Evolutionary conservation across 75 land plant species (phyloP), one percentile per base, ranked within the genome.

Genomic region (Cupressus sempervirens): DNA sequence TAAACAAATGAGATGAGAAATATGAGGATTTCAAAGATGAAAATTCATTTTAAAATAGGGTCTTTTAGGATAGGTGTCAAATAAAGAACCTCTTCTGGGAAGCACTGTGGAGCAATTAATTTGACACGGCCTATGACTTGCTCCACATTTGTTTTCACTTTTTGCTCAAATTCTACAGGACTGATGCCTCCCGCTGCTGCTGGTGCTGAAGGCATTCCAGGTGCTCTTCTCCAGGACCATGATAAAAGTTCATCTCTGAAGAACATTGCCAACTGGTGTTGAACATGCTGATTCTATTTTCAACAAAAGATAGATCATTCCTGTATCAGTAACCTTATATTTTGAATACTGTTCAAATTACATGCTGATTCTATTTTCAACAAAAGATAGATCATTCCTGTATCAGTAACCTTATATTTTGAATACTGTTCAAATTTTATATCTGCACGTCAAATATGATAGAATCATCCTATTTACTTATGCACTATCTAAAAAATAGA

Each of bases 171-270:
- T 82, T 98, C 99, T 77, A 88, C 74, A n/a, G 94, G 90, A 86
- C 91, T 94, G 53, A 94, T 88, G 76, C 92, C 93, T 30, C 93
- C 95, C 29, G 89, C 91, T 54, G 87, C 92, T 75, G 89, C 82
- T 4, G 98, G 88, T 82, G 91, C 94, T 16, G 91, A 26, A 34
- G 95, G 94, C 89, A 95, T 91, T 2, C 98, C 99, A 46, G 94
- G 92, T 36, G 99, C 96, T 84, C 97, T 88, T 82, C 96, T 89
- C 97, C 96, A 98, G 72, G 97, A 96, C 99, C 99, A 98, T 20
- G 99, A 98, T 30, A 98, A 85, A 30, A 98, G 87, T 85, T 98
- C 99, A 89, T 98, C 99, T 34, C 99, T 94, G 89, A 98, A 98
- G 88, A 98, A 98, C 99, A 98, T 96, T 11, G 97, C 97, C 72